Base-by-base conservation (phyloP, 305 asterid species). In the Lippia alba region DNA sequence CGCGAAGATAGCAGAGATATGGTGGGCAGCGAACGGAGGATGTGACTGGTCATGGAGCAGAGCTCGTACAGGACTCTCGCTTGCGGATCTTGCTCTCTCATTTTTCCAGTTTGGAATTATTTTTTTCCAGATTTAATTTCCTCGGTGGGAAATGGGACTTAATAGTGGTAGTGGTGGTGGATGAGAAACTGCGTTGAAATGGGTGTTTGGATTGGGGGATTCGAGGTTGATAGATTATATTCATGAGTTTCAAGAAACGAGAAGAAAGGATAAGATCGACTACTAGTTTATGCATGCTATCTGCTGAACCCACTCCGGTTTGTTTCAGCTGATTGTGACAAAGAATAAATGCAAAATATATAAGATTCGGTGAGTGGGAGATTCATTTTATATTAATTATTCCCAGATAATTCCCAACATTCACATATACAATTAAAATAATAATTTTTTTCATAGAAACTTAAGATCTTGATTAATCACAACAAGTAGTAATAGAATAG, bases 51-150 rank as follows among this genome's bases (percentile, higher is more conserved):
- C 82, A 87, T 78, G 46, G 86, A 74, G 32, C 84, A 81, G 41
- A 87, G 84, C 67, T 86, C 82, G 64, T 68, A 64, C 1, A 84
- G 74, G 0, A 69, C 84, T 56, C 82, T 83, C 18, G 81, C 76
- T 54, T 81, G 84, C 66, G 70, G 65, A 54, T 80, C 84, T 11
- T 75, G 46, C 0, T 72, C 78, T n/a, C 79, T 80, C 67, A 72
- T 73, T 49, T 60, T 17, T 36, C 14, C 10, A 20, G 7, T 17
- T 55, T 10, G 32, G 0, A 7, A 5, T 51, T 51, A 1, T 15
- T 2, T 17, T 30, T 12, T 57, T 18, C 16, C 34, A 49, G 12
- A 34, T n/a, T 3, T 24, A 3, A 24, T 24, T 24, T 24, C 30
- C 30, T 24, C 30, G 3, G 30, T 24, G 30, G 30, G 30, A 24